Base-by-base conservation (phyloP, 1,284 basidiomycete species). In the Tausonia pullulans region DNA sequence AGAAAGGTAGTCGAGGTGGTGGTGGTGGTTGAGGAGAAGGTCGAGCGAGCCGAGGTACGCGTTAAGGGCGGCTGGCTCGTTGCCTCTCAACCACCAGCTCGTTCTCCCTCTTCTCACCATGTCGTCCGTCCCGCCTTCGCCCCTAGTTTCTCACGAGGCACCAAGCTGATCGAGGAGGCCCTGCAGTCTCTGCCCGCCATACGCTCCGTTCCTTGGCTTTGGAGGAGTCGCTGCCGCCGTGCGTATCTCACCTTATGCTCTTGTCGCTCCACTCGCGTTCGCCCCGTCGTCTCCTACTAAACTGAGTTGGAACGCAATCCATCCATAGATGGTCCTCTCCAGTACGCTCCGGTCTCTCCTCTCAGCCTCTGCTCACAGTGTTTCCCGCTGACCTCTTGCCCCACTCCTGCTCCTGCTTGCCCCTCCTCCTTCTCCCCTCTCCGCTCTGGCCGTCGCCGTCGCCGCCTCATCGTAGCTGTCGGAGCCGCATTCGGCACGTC, bases 401-500 rank as follows among this genome's bases (percentile, higher is more conserved):
- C 39, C n/a, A 40, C 60, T 45, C 8, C 52, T 48, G 41, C 43
- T 48, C 59, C 41, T 45, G n/a, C 51, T 50, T n/a, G 13, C 5
- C 11, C 43, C 14, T 27, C 2, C 39, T 4, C 39, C 27, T 16
- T 41, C 7, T 27, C 16, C 16, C n/a, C 50, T 50, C 59, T 8
- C 41, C 3, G 9, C 40, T 52, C 16, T 7, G 27, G 13, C 50
- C 13, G 10, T 3, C 43, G 16, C 48, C n/a, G 8, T 44, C 45
- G 4, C 40, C 46, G 5, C 9, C 43, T 56, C 59, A 14, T 74
- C 74, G 53, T 43, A 73, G 81, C 94, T 69, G 80, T 96, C 56
- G 95, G 96, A 69, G 95, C 95, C 68, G 94, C 95, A 16, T 94
- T 91, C 77, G 96, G 96, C 54, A 99, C 96, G 0, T 85, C 94